phyloP scores from a whole-genome alignment of 1,284 basidiomycete genomes.

The Boletus mariae region DNA sequence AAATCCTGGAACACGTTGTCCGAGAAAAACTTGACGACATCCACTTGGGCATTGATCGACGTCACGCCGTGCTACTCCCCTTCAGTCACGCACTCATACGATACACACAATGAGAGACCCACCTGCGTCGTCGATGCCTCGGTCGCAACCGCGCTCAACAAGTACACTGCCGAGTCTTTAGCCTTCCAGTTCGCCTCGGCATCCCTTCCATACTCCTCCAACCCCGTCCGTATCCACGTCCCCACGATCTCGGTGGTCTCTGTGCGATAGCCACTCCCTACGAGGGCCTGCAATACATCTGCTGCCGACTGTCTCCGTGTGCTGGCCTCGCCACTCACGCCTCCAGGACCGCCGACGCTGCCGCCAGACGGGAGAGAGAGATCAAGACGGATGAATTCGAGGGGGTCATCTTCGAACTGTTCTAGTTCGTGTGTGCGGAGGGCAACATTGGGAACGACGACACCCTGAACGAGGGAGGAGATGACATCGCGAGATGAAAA shows the following conservation, averaged over 20 bases:
- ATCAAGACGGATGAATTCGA: slow-evolving; percentile 93
- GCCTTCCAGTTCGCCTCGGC: slow-evolving; percentile 80
- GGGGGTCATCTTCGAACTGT: slow-evolving; percentile 95
- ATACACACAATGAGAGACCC: slow-evolving; percentile 16
- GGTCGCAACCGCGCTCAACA: slow-evolving; percentile 89
- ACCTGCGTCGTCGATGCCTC: slow-evolving; percentile 82
- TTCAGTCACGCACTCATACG: not conserved
- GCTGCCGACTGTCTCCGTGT: slow-evolving; percentile 91
- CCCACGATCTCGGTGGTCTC: slow-evolving; percentile 86
- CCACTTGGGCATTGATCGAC: slow-evolving; percentile 86
- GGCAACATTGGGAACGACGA: slow-evolving; percentile 90
- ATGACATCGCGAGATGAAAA: slow-evolving; percentile 79
- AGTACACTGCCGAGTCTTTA: slow-evolving; percentile 95
- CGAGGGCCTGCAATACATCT: slow-evolving; percentile 87
- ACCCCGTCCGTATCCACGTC: slow-evolving; percentile 75
- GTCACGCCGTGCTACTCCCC: slow-evolving; percentile 82
- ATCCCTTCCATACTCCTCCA: slow-evolving; percentile 58
- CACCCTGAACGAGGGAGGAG: slow-evolving; percentile 80
- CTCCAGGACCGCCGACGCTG: slow-evolving; percentile 8
- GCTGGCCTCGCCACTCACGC: slow-evolving; percentile 40
- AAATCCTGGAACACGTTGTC: slow-evolving; percentile 89
- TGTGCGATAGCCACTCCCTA: slow-evolving; percentile 73
- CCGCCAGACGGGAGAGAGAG: slow-evolving; percentile 65
- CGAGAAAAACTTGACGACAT: slow-evolving; percentile 95
- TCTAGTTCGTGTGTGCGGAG: slow-evolving; percentile 90